Evolutionary conservation across 2,329 filamentous ascomycete species (phyloP).

Genomic region (Fusarium poae): DNA sequence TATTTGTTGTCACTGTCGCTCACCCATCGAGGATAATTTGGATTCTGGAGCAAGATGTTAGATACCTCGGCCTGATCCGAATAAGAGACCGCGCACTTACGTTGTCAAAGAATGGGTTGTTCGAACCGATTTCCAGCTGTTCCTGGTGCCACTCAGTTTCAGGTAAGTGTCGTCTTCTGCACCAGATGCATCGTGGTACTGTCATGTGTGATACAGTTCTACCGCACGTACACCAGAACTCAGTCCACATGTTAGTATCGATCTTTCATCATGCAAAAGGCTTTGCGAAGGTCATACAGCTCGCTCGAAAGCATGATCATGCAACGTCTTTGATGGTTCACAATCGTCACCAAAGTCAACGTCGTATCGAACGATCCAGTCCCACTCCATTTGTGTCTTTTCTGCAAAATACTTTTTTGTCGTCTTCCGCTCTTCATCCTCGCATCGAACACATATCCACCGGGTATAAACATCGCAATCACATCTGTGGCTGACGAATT

Average conservation of each 20-base stretch:
- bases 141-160: conserved; percentile 25
- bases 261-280: neutral
- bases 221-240: conserved; percentile 39
- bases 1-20: conserved; percentile 5
- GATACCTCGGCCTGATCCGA: accelerated
- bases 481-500: conserved; percentile 19
- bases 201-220: neutral
- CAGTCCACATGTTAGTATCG: accelerated
- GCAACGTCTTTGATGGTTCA: conserved; percentile 17
- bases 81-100: neutral
- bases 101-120: conserved; percentile 34
- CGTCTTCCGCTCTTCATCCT: neutral
- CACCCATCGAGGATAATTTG: conserved; percentile 28
- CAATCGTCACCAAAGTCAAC: conserved; percentile 17
- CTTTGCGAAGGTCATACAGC: neutral
- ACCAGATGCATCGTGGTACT: conserved; percentile 28
- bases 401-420: neutral
- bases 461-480: conserved; percentile 34
- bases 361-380: neutral
- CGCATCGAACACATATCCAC: conserved; percentile 29
- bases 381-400: conserved; percentile 9
- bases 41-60: conserved; percentile 3
- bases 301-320: conserved; percentile 10
- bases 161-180: conserved; percentile 28
- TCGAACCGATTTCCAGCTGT: neutral